Percentiles rank a stretch among this genome's conserved stretches.
These are phyloP conservation scores for Psidium guajava DNA, from an alignment of 345 rosid genomes.

Conservation along the genomic window DNA sequence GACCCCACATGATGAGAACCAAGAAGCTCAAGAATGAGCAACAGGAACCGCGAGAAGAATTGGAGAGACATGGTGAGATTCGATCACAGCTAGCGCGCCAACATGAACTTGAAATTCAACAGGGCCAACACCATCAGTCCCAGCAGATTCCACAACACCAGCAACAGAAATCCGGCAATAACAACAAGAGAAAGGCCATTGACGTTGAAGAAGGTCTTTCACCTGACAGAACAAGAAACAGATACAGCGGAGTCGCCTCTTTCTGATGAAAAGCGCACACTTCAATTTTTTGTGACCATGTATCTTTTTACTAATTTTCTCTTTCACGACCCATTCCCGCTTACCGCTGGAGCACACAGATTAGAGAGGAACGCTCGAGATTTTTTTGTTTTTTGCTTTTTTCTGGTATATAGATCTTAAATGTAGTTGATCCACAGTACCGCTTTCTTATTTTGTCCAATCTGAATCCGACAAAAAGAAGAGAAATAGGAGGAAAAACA, in stretches of 20 bases:
- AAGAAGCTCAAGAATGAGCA: conserved; percentile 17
- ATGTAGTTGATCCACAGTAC: not conserved
- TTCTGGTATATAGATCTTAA: not conserved
- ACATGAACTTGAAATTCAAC: not conserved
- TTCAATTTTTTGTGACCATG: not conserved
- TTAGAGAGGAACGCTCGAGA: not conserved
- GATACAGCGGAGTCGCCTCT: conserved; percentile 32
- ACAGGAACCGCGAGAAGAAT: not conserved
- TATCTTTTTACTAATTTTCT: not conserved
- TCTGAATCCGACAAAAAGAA: not conserved
- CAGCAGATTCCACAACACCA: not conserved
- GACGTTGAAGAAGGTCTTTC: conserved; percentile 49
- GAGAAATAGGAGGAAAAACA: not conserved
- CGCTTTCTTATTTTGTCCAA: not conserved
- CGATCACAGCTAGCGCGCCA: conserved; percentile 1
- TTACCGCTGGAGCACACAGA: not conserved
- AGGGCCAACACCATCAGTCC: not conserved
- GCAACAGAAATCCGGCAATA: conserved; percentile 1
- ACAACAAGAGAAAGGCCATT: conserved; percentile 37
- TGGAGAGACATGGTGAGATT: not conserved
- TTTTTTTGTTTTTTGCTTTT: not conserved
- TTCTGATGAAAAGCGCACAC: conserved; percentile 3
- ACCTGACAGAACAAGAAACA: conserved; percentile 37
- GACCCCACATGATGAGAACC: conserved; percentile 40
- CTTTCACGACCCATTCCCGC: not conserved